Conservation (phyloP, 306 rosid species). For the Casuarina cunninghamiana region DNA sequence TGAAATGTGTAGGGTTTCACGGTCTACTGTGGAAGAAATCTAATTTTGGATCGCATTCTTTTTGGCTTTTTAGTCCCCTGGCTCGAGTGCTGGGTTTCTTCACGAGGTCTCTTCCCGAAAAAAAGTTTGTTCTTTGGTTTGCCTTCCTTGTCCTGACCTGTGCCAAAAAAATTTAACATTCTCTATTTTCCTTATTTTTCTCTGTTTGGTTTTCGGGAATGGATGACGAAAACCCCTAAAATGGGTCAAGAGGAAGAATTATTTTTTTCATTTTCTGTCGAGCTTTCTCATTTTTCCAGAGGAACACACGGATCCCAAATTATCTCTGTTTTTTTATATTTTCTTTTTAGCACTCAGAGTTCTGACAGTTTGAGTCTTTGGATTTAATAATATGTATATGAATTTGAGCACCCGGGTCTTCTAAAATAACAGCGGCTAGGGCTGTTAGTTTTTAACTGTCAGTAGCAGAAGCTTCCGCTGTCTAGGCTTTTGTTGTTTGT, state of each 20-base stretch:
- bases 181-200: not conserved
- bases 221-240: constrained; percentile 1
- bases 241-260: not conserved
- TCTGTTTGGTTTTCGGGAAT: not conserved
- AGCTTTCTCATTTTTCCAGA: not conserved
- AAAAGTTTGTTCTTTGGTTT: not conserved
- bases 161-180: not conserved
- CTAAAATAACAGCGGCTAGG: not conserved
- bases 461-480: not conserved
- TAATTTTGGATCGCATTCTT: not conserved
- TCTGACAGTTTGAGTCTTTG: not conserved
- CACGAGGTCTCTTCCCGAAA: not conserved
- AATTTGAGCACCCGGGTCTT: constrained; percentile 10
- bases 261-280: not conserved
- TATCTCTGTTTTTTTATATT: not conserved
- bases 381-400: not conserved
- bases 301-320: not conserved
- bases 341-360: not conserved
- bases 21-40: not conserved
- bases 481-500: not conserved
- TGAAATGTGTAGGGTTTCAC: not conserved
- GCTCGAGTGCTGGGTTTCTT: constrained; percentile 19
- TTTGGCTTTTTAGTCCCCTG: constrained; percentile 8
- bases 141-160: not conserved
- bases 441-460: not conserved